Percentiles rank a stretch among this genome's conserved stretches.
These are phyloP conservation scores for Orbilia blumenaviensis DNA, from an alignment of 2,329 filamentous ascomycete species.

Conservation along the genomic window DNA sequence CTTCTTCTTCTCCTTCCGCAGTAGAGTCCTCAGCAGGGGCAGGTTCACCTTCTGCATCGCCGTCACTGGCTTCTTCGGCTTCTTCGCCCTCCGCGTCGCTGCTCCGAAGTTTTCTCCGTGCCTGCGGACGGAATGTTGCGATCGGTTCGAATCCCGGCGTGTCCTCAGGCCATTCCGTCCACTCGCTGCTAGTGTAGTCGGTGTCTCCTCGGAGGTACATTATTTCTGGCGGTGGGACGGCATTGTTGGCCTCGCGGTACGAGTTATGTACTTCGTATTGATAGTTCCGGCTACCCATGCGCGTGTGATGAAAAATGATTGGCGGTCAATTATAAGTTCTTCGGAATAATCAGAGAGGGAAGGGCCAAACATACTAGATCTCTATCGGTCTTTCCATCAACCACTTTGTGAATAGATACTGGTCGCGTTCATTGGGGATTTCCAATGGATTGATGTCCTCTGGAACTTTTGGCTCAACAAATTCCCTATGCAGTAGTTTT, in stretches of 20 bases:
- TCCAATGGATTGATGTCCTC: constrained; percentile 27
- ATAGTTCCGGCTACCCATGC: constrained; percentile 26
- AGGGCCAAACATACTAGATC: constrained; percentile 28
- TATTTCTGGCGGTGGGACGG: constrained; percentile 18
- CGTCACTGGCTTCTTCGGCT: background rate
- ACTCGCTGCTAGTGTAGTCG: constrained; percentile 31
- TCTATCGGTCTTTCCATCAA: constrained; percentile 36
- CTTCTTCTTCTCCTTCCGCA: too few relatives aligned
- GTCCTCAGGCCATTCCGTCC: constrained; percentile 40
- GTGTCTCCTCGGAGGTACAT: constrained; percentile 44
- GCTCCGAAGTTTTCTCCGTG: background rate
- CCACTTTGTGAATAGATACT: constrained; percentile 51
- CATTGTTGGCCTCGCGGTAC: constrained; percentile 44
- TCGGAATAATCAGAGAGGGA: background rate
- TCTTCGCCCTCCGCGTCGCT: constrained; percentile 6
- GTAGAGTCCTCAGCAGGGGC: constrained; percentile 12
- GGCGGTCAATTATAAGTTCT: background rate
- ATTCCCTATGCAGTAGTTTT: background rate
- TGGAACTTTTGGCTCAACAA: constrained; percentile 14
- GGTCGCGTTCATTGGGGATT: constrained; percentile 46
- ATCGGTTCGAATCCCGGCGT: constrained; percentile 28
- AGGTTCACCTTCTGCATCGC: constrained; percentile 18
- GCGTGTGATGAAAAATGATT: constrained; percentile 2
- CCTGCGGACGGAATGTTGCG: constrained; percentile 36
- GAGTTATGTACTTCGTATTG: constrained; percentile 44